phyloP scores from a whole-genome alignment of 805 yeast species.

The Metschnikowia lochheadii region DNA sequence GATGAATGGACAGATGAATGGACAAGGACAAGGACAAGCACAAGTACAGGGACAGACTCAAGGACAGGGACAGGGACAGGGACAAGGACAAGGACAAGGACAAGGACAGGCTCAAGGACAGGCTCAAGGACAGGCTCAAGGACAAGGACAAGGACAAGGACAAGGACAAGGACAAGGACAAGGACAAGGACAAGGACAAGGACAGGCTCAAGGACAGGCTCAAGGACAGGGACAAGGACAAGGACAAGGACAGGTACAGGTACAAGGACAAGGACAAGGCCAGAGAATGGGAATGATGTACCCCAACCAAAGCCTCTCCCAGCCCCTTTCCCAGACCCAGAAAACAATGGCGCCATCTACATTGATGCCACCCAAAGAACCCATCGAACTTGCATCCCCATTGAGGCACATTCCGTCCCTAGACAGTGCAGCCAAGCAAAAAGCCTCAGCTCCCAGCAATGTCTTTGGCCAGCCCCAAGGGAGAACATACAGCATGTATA shows the following conservation, averaged over 20 bases:
- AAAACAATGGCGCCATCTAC: background rate
- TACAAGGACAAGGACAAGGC: background rate
- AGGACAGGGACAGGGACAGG: background rate
- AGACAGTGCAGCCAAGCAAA: constrained; percentile 25
- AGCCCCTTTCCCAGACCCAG: background rate
- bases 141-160: background rate
- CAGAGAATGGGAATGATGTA: background rate
- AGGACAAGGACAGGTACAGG: background rate
- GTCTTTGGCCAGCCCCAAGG: background rate
- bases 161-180: constrained; percentile 2
- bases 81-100: constrained; percentile 4
- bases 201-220: background rate
- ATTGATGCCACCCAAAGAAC: constrained; percentile 23
- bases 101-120: too few species aligned
- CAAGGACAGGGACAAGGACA: background rate
- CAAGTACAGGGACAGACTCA: too few species aligned
- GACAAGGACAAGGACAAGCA: too few species aligned
- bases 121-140: too few species aligned
- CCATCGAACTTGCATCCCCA: constrained; percentile 41
- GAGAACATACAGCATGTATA: constrained; percentile 1
- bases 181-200: constrained; percentile 8
- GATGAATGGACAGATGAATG: background rate
- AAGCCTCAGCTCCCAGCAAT: constrained; percentile 9
- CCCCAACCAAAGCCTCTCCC: background rate
- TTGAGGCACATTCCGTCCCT: constrained; percentile 21